Evolutionary conservation across 2,329 filamentous ascomycete genomes (phyloP), one percentile per base, ranked within the genome.

Genomic region (Monilinia fructicola): DNA sequence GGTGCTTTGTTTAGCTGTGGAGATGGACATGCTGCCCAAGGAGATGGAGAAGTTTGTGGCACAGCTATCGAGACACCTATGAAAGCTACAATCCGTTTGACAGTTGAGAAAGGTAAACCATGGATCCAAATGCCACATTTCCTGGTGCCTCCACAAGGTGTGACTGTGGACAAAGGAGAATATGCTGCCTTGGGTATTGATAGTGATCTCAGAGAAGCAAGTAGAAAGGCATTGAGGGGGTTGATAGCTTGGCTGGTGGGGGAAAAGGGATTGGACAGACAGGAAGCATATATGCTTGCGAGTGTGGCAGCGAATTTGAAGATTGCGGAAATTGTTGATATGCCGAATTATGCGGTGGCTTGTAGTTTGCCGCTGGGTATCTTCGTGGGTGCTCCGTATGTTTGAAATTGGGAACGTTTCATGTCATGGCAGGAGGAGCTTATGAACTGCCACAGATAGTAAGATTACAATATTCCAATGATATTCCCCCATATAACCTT

Each of bases 41-140:
- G 83, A 3, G 82, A 84, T 67, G 83, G 83, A 4, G 83, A 85
- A 69, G 80, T 85, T 28, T 84, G 82, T 69, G 82, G 83, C 7
- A 83, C 82, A n/a, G 83, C 83, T 9, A 83, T 85, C 70, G 83
- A 85, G 76, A 84, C 82, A 35, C 78, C 81, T 1, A 81, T 84
- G 75, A 79, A 76, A 67, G 83, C 82, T 0, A 79, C 78, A 0
- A 70, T 85, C 44, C 78, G 79, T n/a, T 77, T 85, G 46, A 81
- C 79, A 3, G 75, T 84, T 9, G 77, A 80, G 66, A 83, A 82
- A 72, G 76, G 77, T 60, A 81, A 78, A 69, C 71, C 76, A 16
- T 83, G 79, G 78, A 76, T 84, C 38, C 77, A 77, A 38, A 78
- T 79, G 23, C 83, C 83, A 50, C 82, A 84, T 73, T 83, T 81